Conservation (phyloP, 176 grass and related monocot species). For the Elaeis guineensis region DNA sequence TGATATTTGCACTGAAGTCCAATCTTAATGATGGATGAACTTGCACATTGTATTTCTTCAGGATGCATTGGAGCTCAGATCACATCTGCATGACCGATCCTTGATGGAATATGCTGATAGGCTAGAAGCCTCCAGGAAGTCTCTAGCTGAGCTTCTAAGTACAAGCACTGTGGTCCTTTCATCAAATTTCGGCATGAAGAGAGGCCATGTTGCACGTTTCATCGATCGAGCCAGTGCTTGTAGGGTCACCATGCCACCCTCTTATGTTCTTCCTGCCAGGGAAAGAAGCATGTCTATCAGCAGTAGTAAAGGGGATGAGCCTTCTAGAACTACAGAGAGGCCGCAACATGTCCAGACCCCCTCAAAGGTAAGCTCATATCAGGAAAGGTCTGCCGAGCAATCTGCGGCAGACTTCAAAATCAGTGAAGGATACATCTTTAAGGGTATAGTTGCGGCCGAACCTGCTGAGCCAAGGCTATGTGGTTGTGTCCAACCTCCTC, state of each 20-base stretch:
- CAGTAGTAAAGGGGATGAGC: background rate
- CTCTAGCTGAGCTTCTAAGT: background rate
- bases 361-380: background rate
- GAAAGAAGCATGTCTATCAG: background rate
- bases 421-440: background rate
- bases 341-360: background rate
- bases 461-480: background rate
- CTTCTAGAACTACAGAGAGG: background rate
- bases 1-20: background rate
- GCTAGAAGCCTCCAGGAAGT: background rate
- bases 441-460: background rate
- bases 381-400: background rate
- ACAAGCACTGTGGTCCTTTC: background rate
- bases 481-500: background rate
- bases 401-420: background rate
- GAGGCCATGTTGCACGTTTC: constrained; percentile 1
- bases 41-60: background rate
- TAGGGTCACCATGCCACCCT: background rate
- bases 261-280: background rate
- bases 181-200: background rate
- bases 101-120: constrained; percentile 3
- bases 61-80: background rate
- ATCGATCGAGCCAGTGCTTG: background rate
- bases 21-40: background rate
- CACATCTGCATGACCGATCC: constrained; percentile 1